Base-by-base conservation (phyloP, 805 yeast genomes). In the Ogataea glucozyma region DNA sequence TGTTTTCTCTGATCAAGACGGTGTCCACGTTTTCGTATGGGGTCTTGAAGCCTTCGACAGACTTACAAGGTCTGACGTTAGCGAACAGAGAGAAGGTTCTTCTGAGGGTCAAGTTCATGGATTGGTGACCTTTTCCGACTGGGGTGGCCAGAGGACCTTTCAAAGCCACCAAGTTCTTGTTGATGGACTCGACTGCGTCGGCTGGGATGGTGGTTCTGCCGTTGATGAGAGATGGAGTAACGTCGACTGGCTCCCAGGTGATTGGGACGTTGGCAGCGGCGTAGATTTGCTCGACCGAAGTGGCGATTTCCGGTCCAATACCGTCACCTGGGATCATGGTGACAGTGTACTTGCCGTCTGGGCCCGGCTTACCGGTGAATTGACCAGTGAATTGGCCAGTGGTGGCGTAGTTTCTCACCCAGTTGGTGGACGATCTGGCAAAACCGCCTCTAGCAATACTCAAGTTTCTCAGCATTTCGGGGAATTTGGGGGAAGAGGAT, bases 91-190 rank as follows among this genome's bases (percentile, higher is more conserved):
- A 83, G 75, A 93, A 93, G 40, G 98, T 88, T 74, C 96, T 88
- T 78, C 99, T 88, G 70, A 93, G 78, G 26, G 99, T 91, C 76
- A 93, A 78, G 79, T 93, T 93, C 79, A 93, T 81, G 34, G 98
- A 90, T 63, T 88, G 88, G 76, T 93, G 98, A 65, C 99, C 99
- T 73, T 91, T 91, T 60, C 97, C 99, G 51, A 91, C 90, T 44
- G 99, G 99, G 30, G 99, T 93, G 43, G 97, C 98, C 62, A 93
- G 75, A 22, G 98, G 98, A 56, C 99, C 99, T 75, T 93, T 93
- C 64, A 93, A 79, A 42, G 98, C 99, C 51, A 93, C 91, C 72
- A 83, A 78, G 76, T 91, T 88, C 71, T 79, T 84, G 77, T 88
- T 88, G 71, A 93, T 90, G 34, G 95, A 86, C 58, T 86, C 89